Evolutionary conservation across 768 basidiomycete genomes (phyloP).

Genomic region (Imleria badia): DNA sequence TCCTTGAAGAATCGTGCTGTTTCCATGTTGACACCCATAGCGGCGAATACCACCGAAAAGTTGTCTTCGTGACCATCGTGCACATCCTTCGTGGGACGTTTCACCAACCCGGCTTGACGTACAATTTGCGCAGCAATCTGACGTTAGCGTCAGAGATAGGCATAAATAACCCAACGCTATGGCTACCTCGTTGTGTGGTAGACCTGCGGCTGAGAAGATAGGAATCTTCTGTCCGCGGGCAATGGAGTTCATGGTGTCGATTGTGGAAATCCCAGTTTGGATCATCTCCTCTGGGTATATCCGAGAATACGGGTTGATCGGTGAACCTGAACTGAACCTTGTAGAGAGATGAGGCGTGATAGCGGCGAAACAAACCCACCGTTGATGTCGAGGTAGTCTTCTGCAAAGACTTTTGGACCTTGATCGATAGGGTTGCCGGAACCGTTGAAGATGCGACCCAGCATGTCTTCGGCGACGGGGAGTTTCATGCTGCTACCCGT

Average conservation of each 20-base stretch:
- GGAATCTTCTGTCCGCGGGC: slow-evolving; percentile 99
- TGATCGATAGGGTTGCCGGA: slow-evolving; percentile 98
- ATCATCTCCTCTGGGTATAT: slow-evolving; percentile 99
- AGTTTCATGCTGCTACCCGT: slow-evolving; percentile 99
- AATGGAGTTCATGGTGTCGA: slow-evolving; percentile 98
- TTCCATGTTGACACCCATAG: slow-evolving; percentile 99
- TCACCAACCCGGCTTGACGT: slow-evolving; percentile 97
- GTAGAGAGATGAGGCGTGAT: slow-evolving; percentile 5
- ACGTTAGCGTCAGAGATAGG: slow-evolving; percentile 23
- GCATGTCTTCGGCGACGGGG: slow-evolving; percentile 98
- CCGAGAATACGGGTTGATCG: slow-evolving; percentile 96
- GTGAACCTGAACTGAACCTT: slow-evolving; percentile 64
- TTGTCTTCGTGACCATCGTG: slow-evolving; percentile 99
- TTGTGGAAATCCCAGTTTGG: slow-evolving; percentile 99
- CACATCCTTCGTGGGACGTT: slow-evolving; percentile 93
- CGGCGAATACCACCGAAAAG: slow-evolving; percentile 99
- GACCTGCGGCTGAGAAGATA: slow-evolving; percentile 98
- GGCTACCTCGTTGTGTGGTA: slow-evolving; percentile 94
- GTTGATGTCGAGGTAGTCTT: slow-evolving; percentile 99
- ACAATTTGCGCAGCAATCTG: slow-evolving; percentile 99
- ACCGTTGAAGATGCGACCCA: slow-evolving; percentile 98
- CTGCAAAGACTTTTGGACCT: slow-evolving; percentile 98
- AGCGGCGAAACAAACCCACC: slow-evolving; percentile 50
- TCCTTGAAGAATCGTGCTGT: slow-evolving; percentile 99
- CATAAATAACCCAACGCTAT: slow-evolving; percentile 21